A percentile compares a stretch with the other conserved stretches of the same genome.
Evolutionary conservation across 2,329 filamentous ascomycete species (phyloP).

Genomic region (Septoria petroselini): DNA sequence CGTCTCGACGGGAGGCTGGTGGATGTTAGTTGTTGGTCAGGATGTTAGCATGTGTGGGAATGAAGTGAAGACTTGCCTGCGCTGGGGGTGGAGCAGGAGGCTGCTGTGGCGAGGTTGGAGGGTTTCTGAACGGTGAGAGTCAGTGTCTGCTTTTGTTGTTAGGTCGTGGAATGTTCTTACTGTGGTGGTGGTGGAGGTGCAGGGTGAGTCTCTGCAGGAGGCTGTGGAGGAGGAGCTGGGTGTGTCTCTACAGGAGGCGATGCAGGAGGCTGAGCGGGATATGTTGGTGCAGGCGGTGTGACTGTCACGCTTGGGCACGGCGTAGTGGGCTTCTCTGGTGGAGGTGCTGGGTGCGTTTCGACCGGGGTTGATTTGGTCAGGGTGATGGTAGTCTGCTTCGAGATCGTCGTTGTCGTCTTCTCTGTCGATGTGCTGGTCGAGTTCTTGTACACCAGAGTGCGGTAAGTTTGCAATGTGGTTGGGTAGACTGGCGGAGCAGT

Average conservation of each 20-base stretch:
- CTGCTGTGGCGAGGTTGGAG: constrained; percentile 1
- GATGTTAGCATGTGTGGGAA: background rate
- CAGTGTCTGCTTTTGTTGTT: background rate
- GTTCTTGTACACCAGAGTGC: background rate
- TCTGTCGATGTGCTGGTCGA: background rate
- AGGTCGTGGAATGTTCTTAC: background rate
- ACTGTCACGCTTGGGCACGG: constrained; percentile 5
- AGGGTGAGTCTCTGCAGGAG: background rate
- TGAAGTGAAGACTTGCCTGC: background rate
- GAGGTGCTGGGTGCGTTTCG: background rate
- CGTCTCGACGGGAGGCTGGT: background rate
- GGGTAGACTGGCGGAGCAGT: background rate
- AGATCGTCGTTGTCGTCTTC: constrained; percentile 3
- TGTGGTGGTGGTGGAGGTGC: background rate
- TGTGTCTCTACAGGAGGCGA: background rate
- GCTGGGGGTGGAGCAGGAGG: background rate
- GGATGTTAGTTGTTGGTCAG: background rate
- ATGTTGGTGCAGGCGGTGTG: constrained; percentile 4
- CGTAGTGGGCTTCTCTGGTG: background rate
- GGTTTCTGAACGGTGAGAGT: background rate
- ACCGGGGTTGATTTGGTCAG: constrained; percentile 4
- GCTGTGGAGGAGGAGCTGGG: background rate
- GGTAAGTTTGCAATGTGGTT: constrained; percentile 1
- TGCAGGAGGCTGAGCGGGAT: constrained; percentile 2
- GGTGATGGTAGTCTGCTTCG: background rate